Conservation (phyloP, 2,329 filamentous ascomycete genomes). For the Cercospora nicotianae region DNA sequence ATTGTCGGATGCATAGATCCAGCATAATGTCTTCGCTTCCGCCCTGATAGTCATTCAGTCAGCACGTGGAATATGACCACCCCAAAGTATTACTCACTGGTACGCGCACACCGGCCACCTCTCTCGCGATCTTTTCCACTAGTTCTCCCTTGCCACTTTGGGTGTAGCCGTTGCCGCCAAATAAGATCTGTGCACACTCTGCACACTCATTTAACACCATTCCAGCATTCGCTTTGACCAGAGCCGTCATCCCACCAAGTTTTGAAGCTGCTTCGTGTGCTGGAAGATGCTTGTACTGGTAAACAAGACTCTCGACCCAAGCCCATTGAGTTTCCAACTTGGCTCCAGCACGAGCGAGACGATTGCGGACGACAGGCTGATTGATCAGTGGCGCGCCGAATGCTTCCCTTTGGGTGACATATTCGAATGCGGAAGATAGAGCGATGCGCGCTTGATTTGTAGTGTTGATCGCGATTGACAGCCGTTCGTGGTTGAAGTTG, state of each 20-base stretch:
- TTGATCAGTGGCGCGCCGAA: slow-evolving; percentile 68
- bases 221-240: slow-evolving; percentile 71
- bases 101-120: slow-evolving; percentile 20
- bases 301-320: slow-evolving; percentile 69
- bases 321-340: slow-evolving; percentile 67
- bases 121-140: slow-evolving; percentile 59
- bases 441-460: slow-evolving; percentile 63
- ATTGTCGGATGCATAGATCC: background rate
- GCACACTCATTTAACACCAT: slow-evolving; percentile 70
- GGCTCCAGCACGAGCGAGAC: slow-evolving; percentile 67
- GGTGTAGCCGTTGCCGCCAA: slow-evolving; percentile 70
- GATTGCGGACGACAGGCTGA: slow-evolving; percentile 69
- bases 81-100: slow-evolving; percentile 49
- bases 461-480: slow-evolving; percentile 63
- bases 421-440: slow-evolving; percentile 58
- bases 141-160: slow-evolving; percentile 67
- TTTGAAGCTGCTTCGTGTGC: slow-evolving; percentile 59
- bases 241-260: slow-evolving; percentile 67
- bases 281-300: slow-evolving; percentile 62
- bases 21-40: background rate
- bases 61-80: background rate
- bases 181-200: slow-evolving; percentile 65
- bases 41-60: background rate
- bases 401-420: slow-evolving; percentile 64
- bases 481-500: slow-evolving; percentile 51